Percentiles rank a stretch among this genome's conserved stretches.
These are phyloP conservation scores for Chloranthus sessilifolius DNA, from an alignment of 164 flowering plant genomes.

Conservation along the genomic window DNA sequence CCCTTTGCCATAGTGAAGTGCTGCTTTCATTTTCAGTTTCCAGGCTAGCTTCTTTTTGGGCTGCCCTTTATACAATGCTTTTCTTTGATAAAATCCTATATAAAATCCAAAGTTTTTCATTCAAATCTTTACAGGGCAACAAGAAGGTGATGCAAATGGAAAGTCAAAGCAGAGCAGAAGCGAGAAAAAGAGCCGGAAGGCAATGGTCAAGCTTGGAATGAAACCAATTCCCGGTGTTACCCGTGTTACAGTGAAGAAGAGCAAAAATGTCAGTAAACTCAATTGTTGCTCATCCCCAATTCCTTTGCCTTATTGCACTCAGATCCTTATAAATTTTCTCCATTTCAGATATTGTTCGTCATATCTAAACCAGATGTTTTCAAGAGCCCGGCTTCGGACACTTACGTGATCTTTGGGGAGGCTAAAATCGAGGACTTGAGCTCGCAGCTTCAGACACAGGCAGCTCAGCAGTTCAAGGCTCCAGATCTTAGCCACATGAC, in stretches of 20 bases:
- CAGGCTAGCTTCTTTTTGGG: too few species aligned
- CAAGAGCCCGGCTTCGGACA: conserved; percentile 35
- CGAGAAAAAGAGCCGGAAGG: conserved; percentile 35
- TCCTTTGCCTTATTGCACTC: not conserved
- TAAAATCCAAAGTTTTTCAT: not conserved
- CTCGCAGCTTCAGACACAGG: conserved; percentile 36
- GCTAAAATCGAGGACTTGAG: conserved; percentile 41
- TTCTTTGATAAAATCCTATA: too few species aligned
- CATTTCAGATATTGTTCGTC: conserved; percentile 29
- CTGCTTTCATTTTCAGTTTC: too few species aligned
- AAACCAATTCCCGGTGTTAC: conserved; percentile 31
- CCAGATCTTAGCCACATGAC: conserved; percentile 30
- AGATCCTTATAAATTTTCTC: not conserved
- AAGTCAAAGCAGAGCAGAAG: conserved; percentile 37
- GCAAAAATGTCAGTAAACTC: conserved; percentile 28
- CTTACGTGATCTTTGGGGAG: conserved; percentile 31
- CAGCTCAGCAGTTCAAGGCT: conserved; percentile 36
- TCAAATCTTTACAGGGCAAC: conserved; percentile 13
- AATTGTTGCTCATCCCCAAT: not conserved
- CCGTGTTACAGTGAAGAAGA: conserved; percentile 33
- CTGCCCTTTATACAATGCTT: too few species aligned
- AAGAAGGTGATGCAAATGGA: conserved; percentile 26
- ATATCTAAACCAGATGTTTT: conserved; percentile 39
- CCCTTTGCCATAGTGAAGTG: too few species aligned
- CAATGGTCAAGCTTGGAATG: conserved; percentile 38